Evolutionary conservation across 2,329 filamentous ascomycete genomes (phyloP).

Genomic region (Colletotrichum lindemuthianum): DNA sequence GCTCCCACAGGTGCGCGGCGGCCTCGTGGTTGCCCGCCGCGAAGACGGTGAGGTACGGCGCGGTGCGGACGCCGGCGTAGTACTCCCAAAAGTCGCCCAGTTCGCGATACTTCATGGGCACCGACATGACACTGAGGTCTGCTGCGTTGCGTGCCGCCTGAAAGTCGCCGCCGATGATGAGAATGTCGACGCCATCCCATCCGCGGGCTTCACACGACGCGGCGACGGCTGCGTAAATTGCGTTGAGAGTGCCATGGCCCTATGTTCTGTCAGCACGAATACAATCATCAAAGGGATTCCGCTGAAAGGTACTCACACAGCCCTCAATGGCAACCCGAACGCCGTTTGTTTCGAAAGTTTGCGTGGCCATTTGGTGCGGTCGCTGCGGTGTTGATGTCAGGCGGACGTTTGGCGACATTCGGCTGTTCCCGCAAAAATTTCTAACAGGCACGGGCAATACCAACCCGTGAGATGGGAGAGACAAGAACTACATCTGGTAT

Average conservation of each 20-base stretch:
- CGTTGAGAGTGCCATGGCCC: constrained; percentile 92
- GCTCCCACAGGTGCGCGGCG: constrained; percentile 87
- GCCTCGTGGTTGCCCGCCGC: constrained; percentile 97
- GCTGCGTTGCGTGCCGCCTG: constrained; percentile 84
- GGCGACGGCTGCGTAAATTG: constrained; percentile 85
- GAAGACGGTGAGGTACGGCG: constrained; percentile 92
- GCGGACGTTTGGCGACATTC: constrained; percentile 20
- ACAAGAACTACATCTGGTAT: too few relatives aligned
- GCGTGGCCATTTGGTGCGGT: constrained; percentile 43
- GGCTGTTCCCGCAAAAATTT: constrained; percentile 26
- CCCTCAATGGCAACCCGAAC: constrained; percentile 87
- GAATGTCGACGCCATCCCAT: constrained; percentile 85
- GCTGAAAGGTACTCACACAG: constrained; percentile 69
- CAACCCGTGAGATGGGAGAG: too few relatives aligned
- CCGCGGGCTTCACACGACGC: constrained; percentile 74
- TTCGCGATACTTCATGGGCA: constrained; percentile 85
- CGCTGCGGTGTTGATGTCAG: constrained; percentile 22
- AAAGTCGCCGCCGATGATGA: constrained; percentile 97
- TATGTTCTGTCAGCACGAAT: constrained; percentile 46
- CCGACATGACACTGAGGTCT: constrained; percentile 89
- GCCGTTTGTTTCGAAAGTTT: constrained; percentile 52
- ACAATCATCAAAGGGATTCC: neutral
- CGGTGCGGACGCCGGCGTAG: constrained; percentile 80
- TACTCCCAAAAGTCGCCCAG: constrained; percentile 96
- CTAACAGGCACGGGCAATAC: neutral